phyloP scores from a whole-genome alignment of 2,329 filamentous ascomycete genomes.

The Tolypocladium endophyticum region DNA sequence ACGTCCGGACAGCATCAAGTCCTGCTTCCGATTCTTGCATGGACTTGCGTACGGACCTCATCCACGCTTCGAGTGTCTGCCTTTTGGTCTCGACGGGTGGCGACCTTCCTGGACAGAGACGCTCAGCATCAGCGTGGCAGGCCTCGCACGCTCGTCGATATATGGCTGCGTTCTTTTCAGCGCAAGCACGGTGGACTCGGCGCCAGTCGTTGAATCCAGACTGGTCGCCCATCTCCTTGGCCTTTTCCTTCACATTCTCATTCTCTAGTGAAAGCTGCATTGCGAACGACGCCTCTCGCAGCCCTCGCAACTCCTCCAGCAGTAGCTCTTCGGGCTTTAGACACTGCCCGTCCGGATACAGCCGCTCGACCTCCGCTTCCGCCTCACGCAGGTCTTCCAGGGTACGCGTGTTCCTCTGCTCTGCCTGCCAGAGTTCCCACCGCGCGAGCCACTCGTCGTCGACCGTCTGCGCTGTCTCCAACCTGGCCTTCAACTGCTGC shows the following conservation, averaged over 20 bases:
- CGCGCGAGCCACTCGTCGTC: neutral
- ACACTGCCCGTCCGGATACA: neutral
- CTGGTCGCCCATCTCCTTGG: neutral
- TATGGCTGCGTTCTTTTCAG: neutral
- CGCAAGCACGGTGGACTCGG: neutral
- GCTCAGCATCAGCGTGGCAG: neutral
- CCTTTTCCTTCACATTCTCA: neutral
- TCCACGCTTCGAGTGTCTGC: neutral
- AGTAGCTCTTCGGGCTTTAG: neutral
- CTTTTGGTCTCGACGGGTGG: neutral
- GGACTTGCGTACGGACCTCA: accelerated
- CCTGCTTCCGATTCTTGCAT: neutral
- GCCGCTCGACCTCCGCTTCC: neutral
- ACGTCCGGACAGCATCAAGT: neutral
- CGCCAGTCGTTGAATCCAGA: neutral
- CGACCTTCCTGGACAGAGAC: neutral
- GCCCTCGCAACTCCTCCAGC: neutral
- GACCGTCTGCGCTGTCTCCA: neutral
- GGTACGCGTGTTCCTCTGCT: neutral
- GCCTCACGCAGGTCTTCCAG: neutral
- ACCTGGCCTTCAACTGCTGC: neutral
- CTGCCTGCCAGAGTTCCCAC: neutral
- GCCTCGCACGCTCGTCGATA: neutral
- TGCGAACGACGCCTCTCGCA: neutral
- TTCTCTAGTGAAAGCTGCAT: neutral